Evolutionary conservation across 2,329 filamentous ascomycete species (phyloP), one percentile per base, ranked within the genome.

Genomic region (Pseudogymnoascus sp.): DNA sequence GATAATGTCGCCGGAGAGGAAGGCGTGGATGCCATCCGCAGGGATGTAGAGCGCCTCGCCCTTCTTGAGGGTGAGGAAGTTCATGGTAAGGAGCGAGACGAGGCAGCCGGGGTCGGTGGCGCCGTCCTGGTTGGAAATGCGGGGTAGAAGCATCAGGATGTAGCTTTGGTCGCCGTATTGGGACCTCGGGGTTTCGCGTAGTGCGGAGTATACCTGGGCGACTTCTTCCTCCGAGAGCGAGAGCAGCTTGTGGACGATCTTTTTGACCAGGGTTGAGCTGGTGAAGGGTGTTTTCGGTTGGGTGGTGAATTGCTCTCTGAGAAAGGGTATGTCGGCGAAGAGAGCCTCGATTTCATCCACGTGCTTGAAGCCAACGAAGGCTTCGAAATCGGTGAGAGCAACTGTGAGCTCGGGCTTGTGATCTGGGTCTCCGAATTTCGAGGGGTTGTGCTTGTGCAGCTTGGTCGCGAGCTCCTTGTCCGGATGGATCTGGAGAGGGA

Each of bases 1-100:
- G 73, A 97, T 91, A 68, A 97, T 96, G 72, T 97, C 92, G 62
- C 90, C 90, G 1, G 87, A 90, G 39, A 94, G 78, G 75, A 97
- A 97, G 61, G 93, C 93, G 74, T 97, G 93, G 70, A 97, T 97
- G 71, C 97, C 93, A 72, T 97, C 92, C 6, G 94, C 93, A 68
- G 91, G 90, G 26, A 97, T 82, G 77, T 96, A 97, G 78, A 97
- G 88, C 7, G 92, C 92, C 76, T 97, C 92, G 14, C 88, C 88
- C 0, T 86, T 79, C 19, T 83, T 74, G 7, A 92, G 80, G 1
- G 81, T 77, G 60, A 92, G 71, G 69, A 83, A 92, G 74, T 92
- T 92, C 88, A 91, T 91, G 52, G 84, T 84, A 37, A 90, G 74
- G 4, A 90, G 77, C 0, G 87, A 87, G 1, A 92, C 85, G 1